phyloP scores from a whole-genome alignment of 2,329 filamentous ascomycete species.

The Xylaria sp. region DNA sequence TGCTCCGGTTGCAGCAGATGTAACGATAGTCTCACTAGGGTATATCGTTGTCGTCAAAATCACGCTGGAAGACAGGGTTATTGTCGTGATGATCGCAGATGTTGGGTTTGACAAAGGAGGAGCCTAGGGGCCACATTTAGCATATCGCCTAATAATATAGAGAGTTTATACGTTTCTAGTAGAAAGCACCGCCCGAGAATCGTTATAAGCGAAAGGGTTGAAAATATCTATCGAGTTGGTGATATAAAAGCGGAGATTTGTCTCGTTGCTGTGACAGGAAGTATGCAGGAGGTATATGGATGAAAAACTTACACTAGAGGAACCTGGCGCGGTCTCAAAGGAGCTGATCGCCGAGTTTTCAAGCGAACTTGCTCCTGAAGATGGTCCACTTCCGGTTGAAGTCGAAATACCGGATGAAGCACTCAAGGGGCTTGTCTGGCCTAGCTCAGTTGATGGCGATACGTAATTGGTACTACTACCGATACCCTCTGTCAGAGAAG shows the following conservation, averaged over 20 bases:
- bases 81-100: slow-evolving; percentile 23
- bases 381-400: background rate
- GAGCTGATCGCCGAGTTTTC: slow-evolving; percentile 1
- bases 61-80: slow-evolving; percentile 28
- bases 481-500: slow-evolving; percentile 12
- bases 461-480: slow-evolving; percentile 13
- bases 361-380: slow-evolving; percentile 1
- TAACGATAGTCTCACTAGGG: slow-evolving; percentile 28
- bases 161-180: background rate
- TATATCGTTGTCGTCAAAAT: slow-evolving; percentile 31
- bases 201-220: background rate
- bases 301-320: slow-evolving; percentile 15
- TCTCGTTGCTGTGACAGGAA: too few relatives aligned
- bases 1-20: slow-evolving; percentile 32
- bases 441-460: slow-evolving; percentile 3
- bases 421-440: slow-evolving; percentile 4
- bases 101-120: slow-evolving; percentile 13
- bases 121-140: slow-evolving; percentile 20
- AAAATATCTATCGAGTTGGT: background rate
- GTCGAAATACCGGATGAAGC: background rate
- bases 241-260: background rate
- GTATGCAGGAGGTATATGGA: background rate
- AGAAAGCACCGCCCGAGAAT: background rate
- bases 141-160: background rate
- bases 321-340: background rate